Conservation (phyloP, 129 eudicot species). For the Artemisia annua region DNA sequence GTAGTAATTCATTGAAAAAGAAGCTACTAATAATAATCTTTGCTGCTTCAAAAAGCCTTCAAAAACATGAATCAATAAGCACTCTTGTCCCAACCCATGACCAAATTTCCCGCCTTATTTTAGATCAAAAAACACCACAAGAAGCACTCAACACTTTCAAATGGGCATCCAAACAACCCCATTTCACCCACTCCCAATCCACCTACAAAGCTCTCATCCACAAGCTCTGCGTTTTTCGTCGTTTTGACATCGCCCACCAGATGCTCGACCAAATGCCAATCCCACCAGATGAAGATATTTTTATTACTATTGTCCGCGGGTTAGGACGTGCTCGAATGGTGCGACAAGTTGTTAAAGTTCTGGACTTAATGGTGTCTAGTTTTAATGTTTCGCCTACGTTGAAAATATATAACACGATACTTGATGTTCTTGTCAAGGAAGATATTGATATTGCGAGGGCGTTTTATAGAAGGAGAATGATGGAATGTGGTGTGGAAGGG, state of each 20-base stretch:
- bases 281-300: slow-evolving; percentile 68
- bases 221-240: slow-evolving; percentile 72
- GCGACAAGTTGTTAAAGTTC: slow-evolving; percentile 52
- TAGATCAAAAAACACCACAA: slow-evolving; percentile 64
- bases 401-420: slow-evolving; percentile 67
- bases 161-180: slow-evolving; percentile 79
- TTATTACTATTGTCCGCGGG: slow-evolving; percentile 77
- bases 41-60: background rate
- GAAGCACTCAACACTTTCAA: slow-evolving; percentile 77
- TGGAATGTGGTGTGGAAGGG: slow-evolving; percentile 65
- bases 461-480: slow-evolving; percentile 80
- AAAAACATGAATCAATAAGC: slow-evolving; percentile 26
- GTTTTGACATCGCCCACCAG: slow-evolving; percentile 49
- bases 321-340: slow-evolving; percentile 63
- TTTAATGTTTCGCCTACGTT: slow-evolving; percentile 49
- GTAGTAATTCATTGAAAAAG: slow-evolving; percentile 38
- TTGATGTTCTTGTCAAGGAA: slow-evolving; percentile 80
- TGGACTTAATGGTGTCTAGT: slow-evolving; percentile 26
- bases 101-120: slow-evolving; percentile 69
- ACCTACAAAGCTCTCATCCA: slow-evolving; percentile 81
- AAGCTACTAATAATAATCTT: slow-evolving; percentile 63
- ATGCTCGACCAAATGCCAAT: slow-evolving; percentile 90
- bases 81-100: slow-evolving; percentile 52
- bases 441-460: slow-evolving; percentile 84
- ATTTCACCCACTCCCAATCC: slow-evolving; percentile 63